Base-by-base conservation (phyloP, 2,329 filamentous ascomycete species). In the Beauveria caledonica region DNA sequence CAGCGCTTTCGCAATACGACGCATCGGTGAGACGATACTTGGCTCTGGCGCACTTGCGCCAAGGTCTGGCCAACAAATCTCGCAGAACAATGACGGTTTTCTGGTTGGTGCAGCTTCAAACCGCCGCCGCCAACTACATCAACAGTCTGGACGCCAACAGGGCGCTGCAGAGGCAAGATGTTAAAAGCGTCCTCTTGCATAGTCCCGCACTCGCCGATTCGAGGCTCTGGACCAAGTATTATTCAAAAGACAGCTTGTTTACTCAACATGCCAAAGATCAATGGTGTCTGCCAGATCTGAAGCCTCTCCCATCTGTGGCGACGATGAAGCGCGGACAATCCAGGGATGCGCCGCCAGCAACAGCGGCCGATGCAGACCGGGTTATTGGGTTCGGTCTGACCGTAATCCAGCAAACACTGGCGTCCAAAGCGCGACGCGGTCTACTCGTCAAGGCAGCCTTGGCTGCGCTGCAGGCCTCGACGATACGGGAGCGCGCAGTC, bases 71-170 rank as follows among this genome's bases (percentile, higher is more conserved):
- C 25, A 23, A 29, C n/a, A 29, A 2, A 0, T 2, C 21, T 11
- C 3, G 7, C 2, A 71, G 69, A 3, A 71, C 69, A 1, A 70
- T 74, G 68, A 73, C 72, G 0, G 62, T 69, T 3, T 74, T 74
- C 51, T 74, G 72, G 68, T 65, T 74, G 3, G 63, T 71, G 21
- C 69, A 71, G n/a, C 68, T 74, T 0, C 69, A 71, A 17, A 56
- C 69, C 3, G 68, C 72, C 1, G 65, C 71, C 8, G 60, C 69
- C 1, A 63, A 64, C 11, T 69, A 68, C 53, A 66, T 68, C 46
- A 53, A 65, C 3, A 52, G 62, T 8, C 63, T 1, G 23, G 54
- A 13, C 29, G 58, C 2, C 27, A 39, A 1, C 55, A 62, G 45
- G 29, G 44, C 1, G 64, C 65, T 68, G 2, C 21, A 60, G 0